Base-by-base conservation (phyloP, 2,329 filamentous ascomycete species). In the Cryoendolithus antarcticus region DNA sequence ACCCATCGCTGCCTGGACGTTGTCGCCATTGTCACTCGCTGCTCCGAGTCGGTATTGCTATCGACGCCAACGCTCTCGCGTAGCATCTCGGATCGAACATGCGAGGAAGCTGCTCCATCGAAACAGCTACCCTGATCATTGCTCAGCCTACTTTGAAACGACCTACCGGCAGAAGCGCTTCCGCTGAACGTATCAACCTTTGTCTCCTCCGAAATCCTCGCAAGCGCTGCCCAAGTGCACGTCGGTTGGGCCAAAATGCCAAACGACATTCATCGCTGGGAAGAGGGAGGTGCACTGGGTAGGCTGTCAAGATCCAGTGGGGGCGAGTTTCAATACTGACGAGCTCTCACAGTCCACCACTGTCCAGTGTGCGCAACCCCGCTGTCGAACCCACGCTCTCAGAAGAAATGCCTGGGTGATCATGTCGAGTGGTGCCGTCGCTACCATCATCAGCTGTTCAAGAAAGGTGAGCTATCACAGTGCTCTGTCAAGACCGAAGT, bases 401-500 rank as follows among this genome's bases (percentile, higher is more conserved):
- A 58, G 34, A 59, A 57, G 11, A 64, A 61, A 6, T 72, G 70
- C 50, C 63, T 70, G 40, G 67, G 66, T 13, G 56, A 57, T 7
- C 70, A 73, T 44, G 60, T 64, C 21, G 69, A 71, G 45, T 66
- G 67, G 47, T 74, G 70, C 46, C 49, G 53, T 4, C 57, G 63
- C 9, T 74, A 67, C 43, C 70, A 73, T 45, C 59, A 60, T 29
- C 63, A 65, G 9, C 61, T 67, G 45, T 64, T 65, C 44, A 57
- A 58, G 37, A 56, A 61, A 9, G 61, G 61, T 48, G 46, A 39
- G 44, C n/a, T n/a, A n/a, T n/a, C n/a, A n/a, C n/a, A n/a, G n/a
- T n/a, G n/a, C n/a, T n/a, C n/a, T n/a, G n/a, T n/a, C n/a, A n/a
- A n/a, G n/a, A n/a, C n/a, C n/a, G n/a, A n/a, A n/a, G n/a, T n/a